phyloP scores from a whole-genome alignment of 495 filamentous ascomycete species.

The Xylaria cubensis region DNA sequence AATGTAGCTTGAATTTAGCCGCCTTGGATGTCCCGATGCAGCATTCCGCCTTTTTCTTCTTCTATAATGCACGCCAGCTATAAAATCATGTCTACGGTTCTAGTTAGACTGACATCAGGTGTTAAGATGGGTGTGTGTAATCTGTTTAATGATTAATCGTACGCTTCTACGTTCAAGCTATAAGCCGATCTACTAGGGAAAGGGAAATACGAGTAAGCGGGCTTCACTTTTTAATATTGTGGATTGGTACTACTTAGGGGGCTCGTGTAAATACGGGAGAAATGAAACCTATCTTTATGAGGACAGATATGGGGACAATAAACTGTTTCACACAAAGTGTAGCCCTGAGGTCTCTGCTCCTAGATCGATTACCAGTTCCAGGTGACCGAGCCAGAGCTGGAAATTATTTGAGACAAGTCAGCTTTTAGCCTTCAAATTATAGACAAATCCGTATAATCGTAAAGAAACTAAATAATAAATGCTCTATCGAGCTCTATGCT shows the following conservation, averaged over 20 bases:
- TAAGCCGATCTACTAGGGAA: neutral
- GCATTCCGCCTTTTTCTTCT: slow-evolving; percentile 6
- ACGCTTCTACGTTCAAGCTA: neutral
- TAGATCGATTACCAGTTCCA: neutral
- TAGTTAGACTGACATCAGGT: neutral
- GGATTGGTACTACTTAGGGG: neutral
- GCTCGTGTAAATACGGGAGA: neutral
- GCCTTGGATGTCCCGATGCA: slow-evolving; percentile 14
- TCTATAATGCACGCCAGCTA: neutral
- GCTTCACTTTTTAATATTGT: neutral
- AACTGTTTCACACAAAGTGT: neutral
- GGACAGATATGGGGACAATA: neutral
- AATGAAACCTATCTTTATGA: neutral
- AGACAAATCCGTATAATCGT: neutral
- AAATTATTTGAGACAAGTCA: neutral
- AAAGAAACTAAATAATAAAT: neutral
- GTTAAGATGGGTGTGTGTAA: neutral
- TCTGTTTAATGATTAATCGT: neutral
- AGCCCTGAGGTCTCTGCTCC: neutral
- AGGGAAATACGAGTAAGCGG: neutral
- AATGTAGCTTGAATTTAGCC: slow-evolving; percentile 23
- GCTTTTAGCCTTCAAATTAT: neutral
- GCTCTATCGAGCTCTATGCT: neutral
- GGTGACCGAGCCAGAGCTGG: neutral
- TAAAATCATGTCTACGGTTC: neutral